Percentiles rank a stretch among this genome's conserved stretches.
These are phyloP conservation scores for Diaporthe sp. DNA, from an alignment of 2,329 filamentous ascomycete genomes.

Conservation along the genomic window DNA sequence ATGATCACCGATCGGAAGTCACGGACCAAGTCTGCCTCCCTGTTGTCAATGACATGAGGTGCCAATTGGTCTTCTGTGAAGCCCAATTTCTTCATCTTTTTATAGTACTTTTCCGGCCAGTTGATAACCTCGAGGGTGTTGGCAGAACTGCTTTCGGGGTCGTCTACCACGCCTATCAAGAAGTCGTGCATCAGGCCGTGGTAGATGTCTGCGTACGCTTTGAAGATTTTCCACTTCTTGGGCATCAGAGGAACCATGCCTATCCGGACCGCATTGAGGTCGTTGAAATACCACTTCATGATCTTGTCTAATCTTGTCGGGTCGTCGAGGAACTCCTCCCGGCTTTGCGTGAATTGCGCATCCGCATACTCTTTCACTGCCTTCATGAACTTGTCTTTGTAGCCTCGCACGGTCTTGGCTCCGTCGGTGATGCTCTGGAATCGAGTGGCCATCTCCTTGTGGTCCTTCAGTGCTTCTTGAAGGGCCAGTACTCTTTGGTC, in stretches of 20 bases:
- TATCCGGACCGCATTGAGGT: constrained; percentile 92
- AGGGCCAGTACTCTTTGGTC: constrained; percentile 92
- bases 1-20: constrained; percentile 97
- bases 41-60: constrained; percentile 90
- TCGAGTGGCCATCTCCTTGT: constrained; percentile 91
- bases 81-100: constrained; percentile 93
- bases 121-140: constrained; percentile 94
- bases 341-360: constrained; percentile 79
- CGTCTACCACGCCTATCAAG: constrained; percentile 84
- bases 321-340: constrained; percentile 85
- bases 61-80: constrained; percentile 81
- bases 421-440: constrained; percentile 97
- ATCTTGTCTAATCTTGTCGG: constrained; percentile 87
- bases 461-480: constrained; percentile 94
- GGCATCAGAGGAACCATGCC: constrained; percentile 95
- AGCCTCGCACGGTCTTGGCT: constrained; percentile 91
- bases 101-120: constrained; percentile 96
- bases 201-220: constrained; percentile 91
- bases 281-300: constrained; percentile 97
- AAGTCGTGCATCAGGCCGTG: constrained; percentile 97
- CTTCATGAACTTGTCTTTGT: constrained; percentile 95
- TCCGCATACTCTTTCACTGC: constrained; percentile 82
- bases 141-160: constrained; percentile 85
- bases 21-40: constrained; percentile 89
- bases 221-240: constrained; percentile 95